Evolutionary conservation across 306 rosid species (phyloP), one percentile per base, ranked within the genome.

Genomic region (Malus orientalis): DNA sequence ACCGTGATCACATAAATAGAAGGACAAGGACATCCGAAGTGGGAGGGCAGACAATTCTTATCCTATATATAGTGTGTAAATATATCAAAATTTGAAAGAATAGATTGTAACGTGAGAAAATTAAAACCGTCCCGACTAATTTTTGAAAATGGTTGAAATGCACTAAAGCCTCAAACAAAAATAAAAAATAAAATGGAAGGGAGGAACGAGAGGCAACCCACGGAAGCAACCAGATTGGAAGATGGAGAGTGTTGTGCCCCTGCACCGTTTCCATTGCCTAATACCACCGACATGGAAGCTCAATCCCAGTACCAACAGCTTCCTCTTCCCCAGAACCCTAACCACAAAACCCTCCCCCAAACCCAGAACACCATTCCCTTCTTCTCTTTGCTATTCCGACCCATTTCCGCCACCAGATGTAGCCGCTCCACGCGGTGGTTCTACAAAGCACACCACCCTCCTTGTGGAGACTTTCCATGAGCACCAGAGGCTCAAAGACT

Each of bases 401-500:
- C 44, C 47, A 47, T 65, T 74, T 74, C 58, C 60, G 4, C 22
- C 74, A 58, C 63, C 80, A 13, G n/a, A 51, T 13, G 7, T 51
- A 14, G 57, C 57, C 57, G 20, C 67, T 29, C 76, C 85, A 14
- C 77, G 80, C 3, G 74, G 33, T 13, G 32, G 62, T 71, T 78
- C 84, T 78, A 69, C 85, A 13, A 84, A 79, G 76, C 95, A 82
- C 67, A 68, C 79, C 33, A 85, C 88, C 75, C 89, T 79, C 79
- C 88, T 82, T 22, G 82, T 84, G 32, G 91, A 89, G 68, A 74
- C 84, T 74, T 87, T 81, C 73, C 85, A 81, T 85, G 75, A 84
- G 47, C 90, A 85, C 78, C 78, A 71, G 53, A 74, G 67, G 53
- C 85, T 88, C 80, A 81, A 82, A 59, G 53, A 72, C 60, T 77